Evolutionary conservation across 805 yeast genomes (phyloP), one percentile per base, ranked within the genome.

Genomic region (Yamadazyma endophytica): DNA sequence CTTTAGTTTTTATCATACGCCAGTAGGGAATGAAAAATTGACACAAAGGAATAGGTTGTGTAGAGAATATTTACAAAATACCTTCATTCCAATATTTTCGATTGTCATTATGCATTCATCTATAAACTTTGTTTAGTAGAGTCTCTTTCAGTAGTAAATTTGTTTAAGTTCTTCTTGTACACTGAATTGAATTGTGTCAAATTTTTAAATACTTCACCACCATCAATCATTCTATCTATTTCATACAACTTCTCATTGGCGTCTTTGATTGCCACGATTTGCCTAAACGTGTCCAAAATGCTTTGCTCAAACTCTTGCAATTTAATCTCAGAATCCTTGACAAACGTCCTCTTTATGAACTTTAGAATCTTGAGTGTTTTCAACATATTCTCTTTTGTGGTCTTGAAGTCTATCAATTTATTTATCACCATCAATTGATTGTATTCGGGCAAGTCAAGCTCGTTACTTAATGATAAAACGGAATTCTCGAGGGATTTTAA

Each of bases 401-500:
- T 35, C 20, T 71, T 65, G 27, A 79, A 56, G 36, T 55, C 58
- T 6, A 68, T 54, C 26, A 81, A 51, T 16, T 60, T 63, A 21
- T 39, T 39, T 40, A 46, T 41, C 29, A 39, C 30, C 32, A 37
- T 21, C 23, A 46, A 33, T 24, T 56, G 52, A 21, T 49, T 43
- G 13, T 44, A 44, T 3, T 34, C 28, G 4, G 38, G 40, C 2
- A 38, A 14, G 17, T 38, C 23, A 20, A 78, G 47, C 34, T 77
- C 79, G 5, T 65, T 61, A 27, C 75, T 70, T 23, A 82, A 50
- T 2, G 83, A 64, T 25, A 71, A 64, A 15, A 80, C 72, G 0
- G 86, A 71, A 31, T 76, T 72, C 11, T 73, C 67, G 28, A 82
- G 54, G 1, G 79, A 72, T 26, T 78, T 82, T 25, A 78, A 57